A percentile compares a stretch with the other conserved stretches of the same genome.
Conservation (phyloP, 306 rosid genomes). For the Lathyrus oleraceus region DNA sequence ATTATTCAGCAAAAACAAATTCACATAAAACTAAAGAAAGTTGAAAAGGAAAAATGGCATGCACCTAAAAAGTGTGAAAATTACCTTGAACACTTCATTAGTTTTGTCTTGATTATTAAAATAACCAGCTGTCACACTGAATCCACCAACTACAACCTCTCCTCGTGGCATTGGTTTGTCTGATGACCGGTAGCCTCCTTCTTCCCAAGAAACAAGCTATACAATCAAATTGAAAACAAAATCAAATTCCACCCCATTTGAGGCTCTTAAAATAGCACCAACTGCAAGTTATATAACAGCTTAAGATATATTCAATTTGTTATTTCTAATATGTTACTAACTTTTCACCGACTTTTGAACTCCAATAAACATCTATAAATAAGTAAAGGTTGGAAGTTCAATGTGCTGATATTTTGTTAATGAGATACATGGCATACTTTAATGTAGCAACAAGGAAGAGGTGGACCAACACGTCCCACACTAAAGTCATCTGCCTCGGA, state of each 20-base stretch:
- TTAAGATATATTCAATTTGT: constrained; percentile 7
- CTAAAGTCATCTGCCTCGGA: constrained; percentile 78
- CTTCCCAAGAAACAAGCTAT: constrained; percentile 96
- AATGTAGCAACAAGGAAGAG: constrained; percentile 75
- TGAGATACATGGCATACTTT: constrained; percentile 51
- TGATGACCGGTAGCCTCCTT: constrained; percentile 74
- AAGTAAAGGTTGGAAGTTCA: constrained; percentile 18
- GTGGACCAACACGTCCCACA: constrained; percentile 98
- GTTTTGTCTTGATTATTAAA: constrained; percentile 82
- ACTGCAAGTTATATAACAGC: constrained; percentile 12
- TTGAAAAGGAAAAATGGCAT: constrained; percentile 6
- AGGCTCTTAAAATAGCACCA: neutral
- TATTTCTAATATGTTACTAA: constrained; percentile 10
- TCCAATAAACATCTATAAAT: constrained; percentile 6
- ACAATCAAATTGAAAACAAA: constrained; percentile 35
- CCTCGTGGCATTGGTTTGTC: constrained; percentile 97
- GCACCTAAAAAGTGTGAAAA: constrained; percentile 4
- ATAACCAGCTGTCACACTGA: constrained; percentile 83
- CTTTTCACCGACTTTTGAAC: constrained; percentile 1
- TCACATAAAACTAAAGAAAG: neutral
- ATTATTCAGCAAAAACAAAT: constrained; percentile 28
- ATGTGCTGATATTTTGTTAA: neutral
- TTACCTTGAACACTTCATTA: constrained; percentile 81
- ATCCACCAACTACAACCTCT: constrained; percentile 85
- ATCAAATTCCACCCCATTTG: constrained; percentile 26